Base-by-base conservation (phyloP, 495 filamentous ascomycete species). In the Pseudoneurospora amorphoporcata region DNA sequence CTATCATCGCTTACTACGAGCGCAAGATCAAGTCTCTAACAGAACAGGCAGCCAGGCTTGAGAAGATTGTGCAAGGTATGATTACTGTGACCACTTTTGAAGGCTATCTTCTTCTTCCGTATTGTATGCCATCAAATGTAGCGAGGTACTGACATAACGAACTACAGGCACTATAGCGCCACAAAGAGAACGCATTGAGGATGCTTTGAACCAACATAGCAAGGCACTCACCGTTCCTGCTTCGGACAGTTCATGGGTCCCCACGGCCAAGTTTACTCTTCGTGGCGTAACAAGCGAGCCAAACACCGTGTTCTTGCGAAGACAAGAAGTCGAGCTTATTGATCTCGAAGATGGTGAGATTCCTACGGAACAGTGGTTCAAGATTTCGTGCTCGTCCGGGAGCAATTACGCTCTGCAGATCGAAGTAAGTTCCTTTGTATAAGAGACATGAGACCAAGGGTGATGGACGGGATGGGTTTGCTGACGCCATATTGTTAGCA, bases 341-440 rank as follows among this genome's bases (percentile, higher is more conserved):
- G 76, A 77, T 29, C 8, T 76, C 12, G 72, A 72, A 9, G 76
- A 72, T 14, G 69, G 14, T 12, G 4, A 70, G 8, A n/a, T 61
- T 8, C 41, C 73, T 38, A 71, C 39, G 2, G 83, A 84, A 41
- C 81, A 83, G 61, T 86, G 84, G 84, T 86, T 80, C 79, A 83
- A 81, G 70, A 73, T 83, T 47, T 79, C 74, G 69, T 81, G 79
- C 58, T 72, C 73, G 2, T 61, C 71, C 2, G 73, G 73, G 3
- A 76, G 80, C 32, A 72, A 77, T 14, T 74, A 77, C 19, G 78
- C 79, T 3, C 70, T 80, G 68, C 77, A 78, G 71, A 76, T 77
- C 14, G 81, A 83, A 75, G 83, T 84, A 76, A 42, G 77, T 71
- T n/a, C 19, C 35, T 2, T 61, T 29, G 68, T 14, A 1, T 17